phyloP scores from a whole-genome alignment of 2,329 filamentous ascomycete species.

The Aspergillus sojae region DNA sequence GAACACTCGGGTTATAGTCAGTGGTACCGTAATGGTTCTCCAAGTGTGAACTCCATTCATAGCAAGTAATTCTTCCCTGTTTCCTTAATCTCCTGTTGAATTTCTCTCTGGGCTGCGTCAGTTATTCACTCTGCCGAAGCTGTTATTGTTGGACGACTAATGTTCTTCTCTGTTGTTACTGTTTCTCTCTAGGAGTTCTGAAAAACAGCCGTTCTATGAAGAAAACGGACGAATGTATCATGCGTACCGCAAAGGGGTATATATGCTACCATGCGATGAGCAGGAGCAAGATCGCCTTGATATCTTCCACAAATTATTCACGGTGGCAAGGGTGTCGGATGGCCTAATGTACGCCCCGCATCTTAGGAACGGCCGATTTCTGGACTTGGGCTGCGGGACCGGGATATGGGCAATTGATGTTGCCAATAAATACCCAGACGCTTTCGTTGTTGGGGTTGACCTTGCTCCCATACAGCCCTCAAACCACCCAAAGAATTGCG shows the following conservation, averaged over 20 bases:
- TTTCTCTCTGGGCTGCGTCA: background rate
- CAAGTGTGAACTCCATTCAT: constrained; percentile 18
- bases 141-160: constrained; percentile 19
- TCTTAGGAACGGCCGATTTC: constrained; percentile 51
- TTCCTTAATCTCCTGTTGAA: background rate
- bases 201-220: constrained; percentile 50
- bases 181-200: constrained; percentile 32
- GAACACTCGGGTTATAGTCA: constrained; percentile 22
- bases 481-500: constrained; percentile 72
- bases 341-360: constrained; percentile 45
- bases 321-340: constrained; percentile 60
- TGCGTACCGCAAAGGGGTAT: constrained; percentile 67
- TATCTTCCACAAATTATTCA: constrained; percentile 77
- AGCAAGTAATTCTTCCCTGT: constrained; percentile 27
- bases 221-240: constrained; percentile 74
- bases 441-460: constrained; percentile 65
- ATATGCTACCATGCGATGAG: constrained; percentile 78
- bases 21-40: constrained; percentile 36
- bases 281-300: constrained; percentile 77
- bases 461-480: constrained; percentile 63
- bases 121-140: background rate
- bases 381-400: constrained; percentile 79
- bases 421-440: constrained; percentile 65
- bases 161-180: constrained; percentile 7
- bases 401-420: constrained; percentile 92